Percentiles rank a stretch among this genome's conserved stretches.
phyloP scores from a whole-genome alignment of 2,329 filamentous ascomycete species.

The Corynespora cassiicola region DNA sequence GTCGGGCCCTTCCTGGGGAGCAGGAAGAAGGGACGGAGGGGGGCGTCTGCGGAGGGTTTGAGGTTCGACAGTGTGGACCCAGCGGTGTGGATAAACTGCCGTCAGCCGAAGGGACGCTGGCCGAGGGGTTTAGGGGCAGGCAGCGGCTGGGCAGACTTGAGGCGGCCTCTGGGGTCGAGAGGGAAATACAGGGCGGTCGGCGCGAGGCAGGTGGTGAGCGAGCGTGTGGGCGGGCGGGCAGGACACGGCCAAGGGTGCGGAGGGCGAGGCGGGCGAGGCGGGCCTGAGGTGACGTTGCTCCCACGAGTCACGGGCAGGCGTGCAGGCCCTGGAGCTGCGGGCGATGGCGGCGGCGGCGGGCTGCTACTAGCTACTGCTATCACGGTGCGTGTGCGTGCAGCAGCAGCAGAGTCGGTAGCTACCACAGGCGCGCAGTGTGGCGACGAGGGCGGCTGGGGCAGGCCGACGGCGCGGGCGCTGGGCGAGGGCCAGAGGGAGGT shows the following conservation, averaged over 20 bases:
- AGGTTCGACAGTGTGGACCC: conserved; percentile 35
- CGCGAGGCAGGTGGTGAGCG: conserved; percentile 1
- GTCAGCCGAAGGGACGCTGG: conserved; percentile 38
- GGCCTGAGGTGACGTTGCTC: conserved; percentile 36
- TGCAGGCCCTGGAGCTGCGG: too few species aligned
- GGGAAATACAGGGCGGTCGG: conserved; percentile 1
- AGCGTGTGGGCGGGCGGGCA: conserved; percentile 3
- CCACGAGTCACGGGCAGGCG: conserved; percentile 32
- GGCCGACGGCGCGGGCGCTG: too few species aligned
- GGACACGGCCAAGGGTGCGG: too few species aligned
- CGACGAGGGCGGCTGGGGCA: too few species aligned
- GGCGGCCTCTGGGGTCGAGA: conserved; percentile 3
- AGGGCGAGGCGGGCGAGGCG: conserved; percentile 14
- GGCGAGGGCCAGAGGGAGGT: too few species aligned
- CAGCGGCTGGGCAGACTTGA: conserved; percentile 4
- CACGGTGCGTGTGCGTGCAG: conserved; percentile 10
- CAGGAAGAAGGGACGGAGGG: conserved; percentile 19
- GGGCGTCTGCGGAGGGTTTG: conserved; percentile 19
- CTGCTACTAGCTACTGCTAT: too few species aligned
- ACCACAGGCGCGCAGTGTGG: too few species aligned
- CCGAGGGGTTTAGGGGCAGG: conserved; percentile 22
- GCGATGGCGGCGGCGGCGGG: too few species aligned
- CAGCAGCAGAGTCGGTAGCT: conserved; percentile 8
- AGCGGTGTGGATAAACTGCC: conserved; percentile 32
- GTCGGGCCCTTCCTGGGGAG: conserved; percentile 6